These are phyloP conservation scores for Clonostachys solani DNA, from an alignment of 2,329 filamentous ascomycete genomes.

Conservation along the genomic window DNA sequence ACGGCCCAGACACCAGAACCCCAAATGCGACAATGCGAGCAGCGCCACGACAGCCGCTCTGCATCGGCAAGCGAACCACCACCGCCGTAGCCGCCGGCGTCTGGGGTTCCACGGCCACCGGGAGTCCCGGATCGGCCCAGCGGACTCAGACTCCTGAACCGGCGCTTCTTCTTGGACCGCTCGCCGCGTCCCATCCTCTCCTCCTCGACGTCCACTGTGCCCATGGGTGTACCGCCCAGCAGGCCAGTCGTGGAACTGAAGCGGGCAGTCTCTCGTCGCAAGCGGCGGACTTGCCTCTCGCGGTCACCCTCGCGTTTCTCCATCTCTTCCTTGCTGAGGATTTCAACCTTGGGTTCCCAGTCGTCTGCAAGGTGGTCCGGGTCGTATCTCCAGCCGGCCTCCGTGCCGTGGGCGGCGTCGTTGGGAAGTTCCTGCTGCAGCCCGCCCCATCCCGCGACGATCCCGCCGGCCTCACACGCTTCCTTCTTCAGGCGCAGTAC, in stretches of 20 bases:
- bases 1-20: conserved; percentile 93
- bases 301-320: conserved; percentile 94
- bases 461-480: conserved; percentile 84
- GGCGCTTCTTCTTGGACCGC: conserved; percentile 89
- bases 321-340: conserved; percentile 89
- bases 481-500: conserved; percentile 93
- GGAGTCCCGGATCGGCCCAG: conserved; percentile 60
- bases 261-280: conserved; percentile 85
- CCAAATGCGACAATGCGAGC: conserved; percentile 82
- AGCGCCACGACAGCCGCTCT: conserved; percentile 83
- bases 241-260: conserved; percentile 86
- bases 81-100: conserved; percentile 69
- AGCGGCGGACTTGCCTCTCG: conserved; percentile 81
- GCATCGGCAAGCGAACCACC: conserved; percentile 66
- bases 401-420: conserved; percentile 75
- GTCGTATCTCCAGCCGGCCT: conserved; percentile 94
- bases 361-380: conserved; percentile 81
- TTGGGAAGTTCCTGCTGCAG: conserved; percentile 70
- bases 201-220: conserved; percentile 54
- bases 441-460: conserved; percentile 69
- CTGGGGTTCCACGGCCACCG: conserved; percentile 74
- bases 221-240: conserved; percentile 67
- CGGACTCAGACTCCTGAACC: conserved; percentile 86
- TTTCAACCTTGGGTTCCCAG: conserved; percentile 80
- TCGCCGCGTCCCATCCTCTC: conserved; percentile 90